Evolutionary conservation across 73 alveolate genomes (phyloP).

Genomic region (Stentor roeselii): DNA sequence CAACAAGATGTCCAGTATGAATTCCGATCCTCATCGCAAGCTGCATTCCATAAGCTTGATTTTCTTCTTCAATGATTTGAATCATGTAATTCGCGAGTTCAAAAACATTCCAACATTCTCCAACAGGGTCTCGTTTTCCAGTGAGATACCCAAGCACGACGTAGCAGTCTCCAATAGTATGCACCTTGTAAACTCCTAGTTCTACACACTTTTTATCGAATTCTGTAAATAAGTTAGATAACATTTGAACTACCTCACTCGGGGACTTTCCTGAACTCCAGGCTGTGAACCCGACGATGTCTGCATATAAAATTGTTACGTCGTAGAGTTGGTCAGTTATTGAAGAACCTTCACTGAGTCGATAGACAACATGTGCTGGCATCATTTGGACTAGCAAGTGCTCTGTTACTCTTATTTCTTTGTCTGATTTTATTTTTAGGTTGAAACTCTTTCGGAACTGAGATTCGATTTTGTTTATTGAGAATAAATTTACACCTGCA

Average conservation of each 20-base stretch:
- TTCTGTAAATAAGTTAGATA: constrained; percentile 84
- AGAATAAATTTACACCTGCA: not conserved
- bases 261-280: constrained; percentile 82
- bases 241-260: constrained; percentile 85
- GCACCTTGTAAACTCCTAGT: constrained; percentile 72
- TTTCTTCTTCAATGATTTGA: constrained; percentile 47
- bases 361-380: constrained; percentile 68
- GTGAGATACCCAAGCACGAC: constrained; percentile 68
- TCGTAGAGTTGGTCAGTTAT: constrained; percentile 82
- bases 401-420: constrained; percentile 56
- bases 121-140: constrained; percentile 60
- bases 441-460: constrained; percentile 28
- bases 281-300: constrained; percentile 79
- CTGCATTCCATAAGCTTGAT: constrained; percentile 40
- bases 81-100: constrained; percentile 64
- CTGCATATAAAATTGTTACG: constrained; percentile 94
- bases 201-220: constrained; percentile 91
- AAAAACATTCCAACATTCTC: constrained; percentile 63
- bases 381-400: constrained; percentile 58
- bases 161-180: constrained; percentile 79
- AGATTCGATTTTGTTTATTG: not conserved
- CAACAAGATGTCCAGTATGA: constrained; percentile 41
- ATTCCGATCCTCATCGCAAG: constrained; percentile 39
- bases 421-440: constrained; percentile 40
- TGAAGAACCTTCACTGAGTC: constrained; percentile 53